Base-by-base conservation (phyloP, 805 yeast genomes). In the Candida fluviatilis region DNA sequence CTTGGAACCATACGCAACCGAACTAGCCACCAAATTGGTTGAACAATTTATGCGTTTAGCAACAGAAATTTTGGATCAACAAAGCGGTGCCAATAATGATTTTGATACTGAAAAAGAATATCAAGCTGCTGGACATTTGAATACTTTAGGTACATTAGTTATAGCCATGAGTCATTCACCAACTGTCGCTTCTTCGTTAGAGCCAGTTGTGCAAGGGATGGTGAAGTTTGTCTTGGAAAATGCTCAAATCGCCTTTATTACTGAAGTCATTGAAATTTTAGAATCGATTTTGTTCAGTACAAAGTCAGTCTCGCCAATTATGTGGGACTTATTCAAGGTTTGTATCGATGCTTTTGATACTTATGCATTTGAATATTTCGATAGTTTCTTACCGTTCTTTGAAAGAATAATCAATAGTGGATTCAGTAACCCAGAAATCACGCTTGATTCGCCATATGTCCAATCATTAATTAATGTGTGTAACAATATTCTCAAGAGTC, bases 1-100 rank as follows among this genome's bases (percentile, higher is more conserved):
- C 46, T 60, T 69, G 43, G 71, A 63, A 39, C 71, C 73, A 5
- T 68, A 60, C 45, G 66, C 67, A 35, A 51, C 56, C 24, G 67
- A 69, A 47, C 59, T 80, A 66, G 48, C 60, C 13, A 29, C 61
- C 5, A 75, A 78, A 55, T 66, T 84, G 51, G 78, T 80, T 12
- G 80, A 80, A 39, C 96, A 91, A 55, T 88, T 90, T 52, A 52
- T 85, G 52, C 70, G 74, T 46, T 57, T 87, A 18, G 84, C 90
- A 2, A 64, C 69, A 34, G 96, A 90, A 36, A 60, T 55, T 21
- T 51, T 62, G 37, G 66, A 61, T 3, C 42, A 47, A 37, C 53
- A 51, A 39, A 32, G 46, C 30, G 43, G 45, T 8, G 35, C 43
- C 3, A 53, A 42, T 21, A 39, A 41, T 27, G 50, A 46, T 25